Conservation (phyloP, 495 filamentous ascomycete genomes). For the Xylaria scruposa region DNA sequence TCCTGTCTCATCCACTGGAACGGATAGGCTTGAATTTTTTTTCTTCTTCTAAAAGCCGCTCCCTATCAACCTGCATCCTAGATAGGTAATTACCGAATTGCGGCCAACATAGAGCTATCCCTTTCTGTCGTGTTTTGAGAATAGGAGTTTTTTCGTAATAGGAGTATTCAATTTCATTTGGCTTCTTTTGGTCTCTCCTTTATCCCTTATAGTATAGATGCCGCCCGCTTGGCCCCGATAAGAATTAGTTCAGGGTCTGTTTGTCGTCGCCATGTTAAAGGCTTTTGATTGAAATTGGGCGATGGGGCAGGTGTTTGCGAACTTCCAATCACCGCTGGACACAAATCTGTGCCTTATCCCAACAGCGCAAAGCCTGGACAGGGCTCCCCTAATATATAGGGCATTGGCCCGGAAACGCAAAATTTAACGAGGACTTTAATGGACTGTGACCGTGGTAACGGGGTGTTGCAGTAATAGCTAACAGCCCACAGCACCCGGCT, state of each 20-base stretch:
- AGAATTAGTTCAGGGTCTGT: slow-evolving; percentile 28
- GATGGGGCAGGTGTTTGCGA: slow-evolving; percentile 20
- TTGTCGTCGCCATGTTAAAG: slow-evolving; percentile 18
- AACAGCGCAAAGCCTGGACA: slow-evolving; percentile 17
- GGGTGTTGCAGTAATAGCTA: background rate
- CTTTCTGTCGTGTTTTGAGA: slow-evolving; percentile 4
- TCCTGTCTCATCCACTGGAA: background rate
- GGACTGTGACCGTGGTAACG: background rate
- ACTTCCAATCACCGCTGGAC: slow-evolving; percentile 26
- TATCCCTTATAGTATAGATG: slow-evolving; percentile 24
- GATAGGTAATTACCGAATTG: background rate
- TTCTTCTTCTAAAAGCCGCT: background rate
- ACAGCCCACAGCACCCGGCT: background rate
- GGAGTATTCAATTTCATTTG: slow-evolving; percentile 15
- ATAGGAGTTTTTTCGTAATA: slow-evolving; percentile 1
- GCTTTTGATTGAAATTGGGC: slow-evolving; percentile 26
- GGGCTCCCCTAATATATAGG: slow-evolving; percentile 16
- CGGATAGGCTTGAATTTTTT: background rate
- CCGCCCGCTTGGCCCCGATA: slow-evolving; percentile 26
- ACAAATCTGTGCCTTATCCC: slow-evolving; percentile 27
- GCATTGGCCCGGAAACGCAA: slow-evolving; percentile 30
- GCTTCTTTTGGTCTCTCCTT: background rate
- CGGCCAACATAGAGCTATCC: background rate
- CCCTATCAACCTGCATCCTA: background rate
- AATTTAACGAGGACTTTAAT: background rate